Evolutionary conservation across 306 rosid species (phyloP), one percentile per base, ranked within the genome.

Genomic region (Prunus armeniaca): DNA sequence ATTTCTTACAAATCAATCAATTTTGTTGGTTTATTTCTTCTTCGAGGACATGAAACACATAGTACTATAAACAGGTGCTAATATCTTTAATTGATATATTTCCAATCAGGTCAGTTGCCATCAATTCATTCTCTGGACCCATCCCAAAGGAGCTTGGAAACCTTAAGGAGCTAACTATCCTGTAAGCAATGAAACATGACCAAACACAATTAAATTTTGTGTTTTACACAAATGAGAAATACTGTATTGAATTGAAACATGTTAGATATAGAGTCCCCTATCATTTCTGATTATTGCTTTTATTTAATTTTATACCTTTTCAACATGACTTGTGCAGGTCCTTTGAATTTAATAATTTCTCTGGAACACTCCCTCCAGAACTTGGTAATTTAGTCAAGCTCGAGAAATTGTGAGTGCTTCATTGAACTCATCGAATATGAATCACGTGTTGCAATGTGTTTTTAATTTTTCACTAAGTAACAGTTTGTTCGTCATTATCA

Each of bases 81-180:
- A 3, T 4, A 18, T 27, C 41, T 25, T 20, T 56, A 25, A 65
- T 55, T 62, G 38, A 30, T 30, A 27, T 41, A 9, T 63, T 38
- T 19, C 46, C 28, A 32, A 56, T 5, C 52, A 82, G 85, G 70
- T 77, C 85, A 7, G 24, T 77, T 28, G 65, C 54, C 67, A 22
- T 1, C 63, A 82, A 82, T 69, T 3, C 75, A 41, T 82, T 82
- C 56, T 51, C 17, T 9, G 85, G 85, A 7, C 11, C 71, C 46
- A 61, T 82, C 60, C 85, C 85, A 9, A 82, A 66, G 81, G 85
- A 82, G 75, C 74, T 82, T 77, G 85, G 81, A 50, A 82, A 77
- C 38, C 85, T 82, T 41, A 66, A n/a, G 78, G 67, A 67, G 10
- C 69, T 82, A 12, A 34, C 2, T 17, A 0, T 34, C 75, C 62